phyloP scores from a whole-genome alignment of 306 rosid genomes.

The Prosopis cineraria region DNA sequence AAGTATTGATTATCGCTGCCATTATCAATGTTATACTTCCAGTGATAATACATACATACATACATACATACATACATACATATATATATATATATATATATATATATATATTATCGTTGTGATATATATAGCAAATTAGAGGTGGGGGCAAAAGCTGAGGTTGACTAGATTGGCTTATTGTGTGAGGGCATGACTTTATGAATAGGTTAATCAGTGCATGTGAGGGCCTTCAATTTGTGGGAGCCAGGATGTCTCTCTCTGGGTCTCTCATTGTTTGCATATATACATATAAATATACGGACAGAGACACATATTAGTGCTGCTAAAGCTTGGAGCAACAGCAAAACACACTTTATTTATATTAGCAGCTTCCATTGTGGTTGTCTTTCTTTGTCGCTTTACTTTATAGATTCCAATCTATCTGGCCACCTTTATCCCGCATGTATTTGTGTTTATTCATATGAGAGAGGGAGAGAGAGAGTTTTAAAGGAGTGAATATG shows the following conservation, averaged over 20 bases:
- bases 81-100: not conserved
- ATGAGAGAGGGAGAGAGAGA: not conserved
- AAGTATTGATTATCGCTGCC: not conserved
- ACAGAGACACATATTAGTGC: not conserved
- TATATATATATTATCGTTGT: not conserved
- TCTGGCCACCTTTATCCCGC: not conserved
- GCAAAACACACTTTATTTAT: not conserved
- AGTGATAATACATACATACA: too few species aligned
- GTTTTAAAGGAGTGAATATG: not conserved
- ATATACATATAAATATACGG: not conserved
- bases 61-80: too few species aligned
- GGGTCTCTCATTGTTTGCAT: too few species aligned
- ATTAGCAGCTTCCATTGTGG: not conserved
- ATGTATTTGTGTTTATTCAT: not conserved
- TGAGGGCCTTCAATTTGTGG: constrained; percentile 4
- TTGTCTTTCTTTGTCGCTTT: constrained; percentile 5
- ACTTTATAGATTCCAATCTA: not conserved
- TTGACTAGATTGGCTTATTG: not conserved
- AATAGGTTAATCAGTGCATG: not conserved
- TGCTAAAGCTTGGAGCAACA: not conserved
- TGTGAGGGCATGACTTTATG: not conserved
- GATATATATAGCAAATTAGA: too few species aligned
- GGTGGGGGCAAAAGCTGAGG: not conserved
- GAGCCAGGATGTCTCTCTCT: constrained; percentile 13
- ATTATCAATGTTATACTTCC: not conserved